A percentile compares a stretch with the other conserved stretches of the same genome.
Evolutionary conservation across 2,329 filamentous ascomycete genomes (phyloP).

Genomic region (Colletotrichum gigasporum): DNA sequence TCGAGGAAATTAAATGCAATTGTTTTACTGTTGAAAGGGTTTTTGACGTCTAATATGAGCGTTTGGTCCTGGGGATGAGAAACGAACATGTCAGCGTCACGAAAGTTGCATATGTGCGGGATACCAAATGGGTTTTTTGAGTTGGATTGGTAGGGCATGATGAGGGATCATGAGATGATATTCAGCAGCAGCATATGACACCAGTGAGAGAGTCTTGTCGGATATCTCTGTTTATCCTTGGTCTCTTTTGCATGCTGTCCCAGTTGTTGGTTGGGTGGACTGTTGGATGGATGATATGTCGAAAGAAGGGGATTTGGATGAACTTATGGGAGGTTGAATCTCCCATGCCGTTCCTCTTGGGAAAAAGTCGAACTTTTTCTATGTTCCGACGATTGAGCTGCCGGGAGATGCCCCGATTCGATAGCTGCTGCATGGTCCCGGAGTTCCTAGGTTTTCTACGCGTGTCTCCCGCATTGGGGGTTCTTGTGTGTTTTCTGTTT

Average conservation of each 20-base stretch:
- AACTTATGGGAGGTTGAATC: not conserved
- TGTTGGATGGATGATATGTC: not conserved
- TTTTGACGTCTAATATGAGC: no score
- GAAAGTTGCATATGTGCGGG: not conserved
- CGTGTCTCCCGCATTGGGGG: not conserved
- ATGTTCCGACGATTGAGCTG: no score
- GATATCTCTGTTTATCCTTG: no score
- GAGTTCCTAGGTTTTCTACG: not conserved
- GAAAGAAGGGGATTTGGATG: not conserved
- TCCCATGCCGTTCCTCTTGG: no score
- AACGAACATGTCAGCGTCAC: not conserved
- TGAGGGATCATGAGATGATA: not conserved
- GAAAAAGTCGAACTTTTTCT: not conserved
- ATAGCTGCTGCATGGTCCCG: not conserved
- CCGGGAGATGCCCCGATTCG: no score
- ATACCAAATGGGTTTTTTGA: no score
- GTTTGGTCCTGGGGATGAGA: no score
- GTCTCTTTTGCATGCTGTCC: no score
- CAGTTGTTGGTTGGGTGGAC: no score
- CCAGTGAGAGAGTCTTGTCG: no score
- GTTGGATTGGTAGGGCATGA: no score
- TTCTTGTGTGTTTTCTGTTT: not conserved
- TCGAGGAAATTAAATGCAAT: conserved; percentile 11
- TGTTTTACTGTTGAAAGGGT: not conserved
- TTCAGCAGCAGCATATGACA: no score